Base-by-base conservation (phyloP, 306 rosid species). In the Fagus sylvatica region DNA sequence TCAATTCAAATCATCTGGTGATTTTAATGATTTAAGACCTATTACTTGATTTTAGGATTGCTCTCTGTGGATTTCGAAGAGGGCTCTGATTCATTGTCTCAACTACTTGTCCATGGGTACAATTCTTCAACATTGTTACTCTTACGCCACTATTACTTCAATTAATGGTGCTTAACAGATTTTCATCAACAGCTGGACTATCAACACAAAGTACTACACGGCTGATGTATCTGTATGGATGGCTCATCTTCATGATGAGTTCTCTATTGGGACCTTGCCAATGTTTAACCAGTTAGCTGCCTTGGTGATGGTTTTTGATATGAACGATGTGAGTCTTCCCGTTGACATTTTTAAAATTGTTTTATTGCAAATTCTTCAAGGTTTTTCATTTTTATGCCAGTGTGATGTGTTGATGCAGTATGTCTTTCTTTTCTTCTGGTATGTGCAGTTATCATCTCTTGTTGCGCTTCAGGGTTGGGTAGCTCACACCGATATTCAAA, bases 261-360 rank as follows among this genome's bases (percentile, higher is more conserved):
- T 92, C 80, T 90, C 92, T 10, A 78, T 83, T 32, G 75, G 73
- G 12, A 72, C 83, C 69, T 74, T 92, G 13, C 89, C 96, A 8
- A 53, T 64, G 42, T 88, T 84, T 80, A 69, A 75, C 56, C 89
- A 40, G 69, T 82, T 89, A 85, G 86, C 82, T 10, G 96, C 97
- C 73, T 82, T 94, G 84, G 91, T 94, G 73, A 85, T 94, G 96
- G 94, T 92, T 77, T 92, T 88, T 75, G 91, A 94, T 85, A 80
- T 91, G 89, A 88, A 64, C 75, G 96, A 90, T 74, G 98, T 94
- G 79, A 77, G 88, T 76, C 28, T 84, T 37, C 37, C 39, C 65
- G 56, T 57, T 67, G 69, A 13, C 13, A 22, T n/a, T 16, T 55
- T 59, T 34, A 3, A 22, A 22, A 22, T 22, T 22, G 28, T 22